Evolutionary conservation across 805 yeast species (phyloP), one percentile per base, ranked within the genome.

Genomic region (Sugiyamaella valdiviana): DNA sequence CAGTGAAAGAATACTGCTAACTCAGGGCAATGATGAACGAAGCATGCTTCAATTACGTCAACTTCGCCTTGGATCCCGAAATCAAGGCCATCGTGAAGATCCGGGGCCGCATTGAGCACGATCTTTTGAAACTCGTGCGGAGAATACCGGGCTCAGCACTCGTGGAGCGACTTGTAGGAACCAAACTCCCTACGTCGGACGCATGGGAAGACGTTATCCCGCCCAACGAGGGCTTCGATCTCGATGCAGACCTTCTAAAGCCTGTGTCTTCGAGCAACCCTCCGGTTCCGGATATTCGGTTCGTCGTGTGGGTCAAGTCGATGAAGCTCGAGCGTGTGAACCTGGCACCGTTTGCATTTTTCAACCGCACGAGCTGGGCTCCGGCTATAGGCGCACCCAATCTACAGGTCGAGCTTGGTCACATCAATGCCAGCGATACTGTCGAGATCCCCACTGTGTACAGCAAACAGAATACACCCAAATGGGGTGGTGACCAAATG

Each of bases 61-160:
- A 58, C 1, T 56, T 69, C 53, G 65, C 68, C 24, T 71, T 67
- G 0, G 53, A 63, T 29, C 78, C 81, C 6, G 66, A 45, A 21
- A 39, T 79, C 39, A 75, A 76, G 45, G 71, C 78, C 12, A 75
- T 85, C 10, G 80, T 77, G 59, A 76, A 72, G 56, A 61, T 85
- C 7, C 14, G 36, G 20, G 24, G 47, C 14, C 41, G 17, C 10
- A 22, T 15, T 17, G 29, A 14, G 20, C 38, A 35, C 36, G 67
- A 74, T 1, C 85, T 83, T 59, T 20, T 37, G 19, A 41, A 26
- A 16, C 21, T 41, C 4, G 23, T 24, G 3, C 35, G 36, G 16
- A 72, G 76, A 50, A 58, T 63, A 1, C 24, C 24, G 36, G 15
- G 23, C 14, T 45, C 59, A 0, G 56, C 62, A 1, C 22, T 39